Percentiles rank a stretch among this genome's conserved stretches.
phyloP scores from a whole-genome alignment of 768 basidiomycete genomes.

The Suillus placidus region DNA sequence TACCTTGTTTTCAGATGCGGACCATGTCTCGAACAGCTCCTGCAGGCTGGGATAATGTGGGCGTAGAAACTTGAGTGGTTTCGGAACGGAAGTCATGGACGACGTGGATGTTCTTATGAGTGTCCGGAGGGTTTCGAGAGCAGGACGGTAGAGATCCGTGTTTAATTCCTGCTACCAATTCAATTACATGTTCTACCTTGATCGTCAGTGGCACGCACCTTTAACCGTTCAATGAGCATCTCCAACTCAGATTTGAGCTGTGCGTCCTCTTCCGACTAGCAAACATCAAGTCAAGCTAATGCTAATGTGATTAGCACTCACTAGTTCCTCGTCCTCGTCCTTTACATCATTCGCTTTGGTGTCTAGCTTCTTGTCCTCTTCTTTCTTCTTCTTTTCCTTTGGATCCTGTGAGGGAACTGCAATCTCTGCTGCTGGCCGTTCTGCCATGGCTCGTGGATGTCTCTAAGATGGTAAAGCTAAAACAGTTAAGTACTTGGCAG shows the following conservation, averaged over 20 bases:
- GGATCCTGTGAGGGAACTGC: conserved; percentile 75
- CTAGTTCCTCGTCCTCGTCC: conserved; percentile 72
- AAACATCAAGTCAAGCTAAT: conserved; percentile 8
- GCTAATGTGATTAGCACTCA: conserved; percentile 43
- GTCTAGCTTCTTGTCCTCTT: conserved; percentile 41
- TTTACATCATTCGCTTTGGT: conserved; percentile 59
- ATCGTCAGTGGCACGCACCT: conserved; percentile 52
- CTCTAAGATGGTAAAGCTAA: conserved; percentile 27
- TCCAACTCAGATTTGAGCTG: conserved; percentile 94
- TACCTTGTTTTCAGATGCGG: conserved; percentile 78
- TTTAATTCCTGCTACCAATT: conserved; percentile 74
- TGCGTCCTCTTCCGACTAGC: conserved; percentile 91
- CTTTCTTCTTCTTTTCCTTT: conserved; percentile 59
- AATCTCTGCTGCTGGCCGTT: conserved; percentile 60
- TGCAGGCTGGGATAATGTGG: conserved; percentile 91
- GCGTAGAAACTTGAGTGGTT: conserved; percentile 96
- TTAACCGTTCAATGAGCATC: conserved; percentile 93
- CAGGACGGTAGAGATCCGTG: conserved; percentile 80
- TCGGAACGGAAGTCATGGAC: conserved; percentile 99
- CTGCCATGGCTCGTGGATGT: conserved; percentile 47
- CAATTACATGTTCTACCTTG: conserved; percentile 12
- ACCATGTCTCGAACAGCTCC: conserved; percentile 80
- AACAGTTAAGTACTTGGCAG: conserved; percentile 32
- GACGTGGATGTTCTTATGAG: conserved; percentile 96
- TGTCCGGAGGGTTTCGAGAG: conserved; percentile 90